Evolutionary conservation across 768 basidiomycete species (phyloP).

Genomic region (Porpolomopsis calyptriformis): DNA sequence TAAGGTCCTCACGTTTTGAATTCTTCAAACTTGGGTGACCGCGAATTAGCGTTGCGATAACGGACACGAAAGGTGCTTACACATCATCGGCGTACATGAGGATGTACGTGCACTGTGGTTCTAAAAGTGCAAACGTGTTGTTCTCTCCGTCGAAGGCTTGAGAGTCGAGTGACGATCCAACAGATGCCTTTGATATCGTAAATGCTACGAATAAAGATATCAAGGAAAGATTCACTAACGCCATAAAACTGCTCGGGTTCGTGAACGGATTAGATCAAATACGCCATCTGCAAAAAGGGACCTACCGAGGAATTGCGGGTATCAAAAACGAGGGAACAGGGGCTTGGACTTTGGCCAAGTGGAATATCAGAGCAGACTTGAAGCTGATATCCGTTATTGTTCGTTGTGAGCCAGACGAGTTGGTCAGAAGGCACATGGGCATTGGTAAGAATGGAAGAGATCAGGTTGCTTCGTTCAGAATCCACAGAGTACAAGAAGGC

Average conservation of each 20-base stretch:
- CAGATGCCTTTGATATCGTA: no score
- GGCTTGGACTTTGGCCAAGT: slow-evolving; percentile 18
- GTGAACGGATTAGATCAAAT: no score
- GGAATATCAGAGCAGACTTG: slow-evolving; percentile 40
- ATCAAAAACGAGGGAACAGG: slow-evolving; percentile 30
- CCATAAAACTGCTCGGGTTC: no score
- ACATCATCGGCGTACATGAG: slow-evolving; percentile 35
- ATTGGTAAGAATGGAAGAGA: slow-evolving; percentile 25
- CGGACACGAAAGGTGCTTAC: slow-evolving; percentile 20
- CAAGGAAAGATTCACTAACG: no score
- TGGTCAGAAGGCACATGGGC: not conserved
- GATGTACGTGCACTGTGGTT: slow-evolving; percentile 31
- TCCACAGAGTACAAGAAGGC: slow-evolving; percentile 39
- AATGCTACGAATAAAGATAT: no score
- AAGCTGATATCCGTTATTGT: slow-evolving; percentile 19
- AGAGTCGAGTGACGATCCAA: not conserved
- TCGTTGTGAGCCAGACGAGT: slow-evolving; percentile 19
- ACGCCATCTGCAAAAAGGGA: no score
- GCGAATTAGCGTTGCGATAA: not conserved
- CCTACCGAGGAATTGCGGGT: no score
- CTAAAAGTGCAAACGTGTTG: slow-evolving; percentile 21
- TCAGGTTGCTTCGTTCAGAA: slow-evolving; percentile 26
- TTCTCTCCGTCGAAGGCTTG: no score
- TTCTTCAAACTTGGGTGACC: slow-evolving; percentile 27
- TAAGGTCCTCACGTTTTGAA: slow-evolving; percentile 36